Evolutionary conservation across 306 rosid species (phyloP).

Genomic region (Elaeagnus macrophylla): DNA sequence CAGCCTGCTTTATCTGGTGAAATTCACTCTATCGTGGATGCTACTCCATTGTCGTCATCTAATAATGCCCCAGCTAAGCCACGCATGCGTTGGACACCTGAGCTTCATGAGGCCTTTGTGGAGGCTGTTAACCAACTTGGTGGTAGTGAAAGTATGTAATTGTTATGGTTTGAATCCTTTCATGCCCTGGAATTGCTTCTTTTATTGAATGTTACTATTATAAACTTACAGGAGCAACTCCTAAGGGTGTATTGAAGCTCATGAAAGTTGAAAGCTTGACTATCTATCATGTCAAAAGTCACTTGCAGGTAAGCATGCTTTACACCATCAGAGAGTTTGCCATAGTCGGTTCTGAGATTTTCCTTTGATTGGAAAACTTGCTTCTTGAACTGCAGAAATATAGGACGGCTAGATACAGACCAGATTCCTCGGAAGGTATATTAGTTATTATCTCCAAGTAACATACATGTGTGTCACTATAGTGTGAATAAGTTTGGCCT

Average conservation of each 20-base stretch:
- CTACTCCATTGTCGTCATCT: conserved; percentile 46
- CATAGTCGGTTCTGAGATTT: conserved; percentile 9
- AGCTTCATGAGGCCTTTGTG: conserved; percentile 96
- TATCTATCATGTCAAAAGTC: conserved; percentile 98
- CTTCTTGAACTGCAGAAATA: conserved; percentile 74
- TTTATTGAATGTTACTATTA: conserved; percentile 14
- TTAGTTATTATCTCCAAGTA: conserved; percentile 17
- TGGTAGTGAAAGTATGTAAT: conserved; percentile 89
- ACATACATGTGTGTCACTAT: background rate
- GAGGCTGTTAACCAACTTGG: conserved; percentile 97
- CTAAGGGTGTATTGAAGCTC: conserved; percentile 93
- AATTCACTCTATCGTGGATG: conserved; percentile 21
- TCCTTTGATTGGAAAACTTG: conserved; percentile 23
- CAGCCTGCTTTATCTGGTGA: conserved; percentile 52
- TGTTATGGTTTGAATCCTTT: conserved; percentile 14
- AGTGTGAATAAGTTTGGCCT: background rate
- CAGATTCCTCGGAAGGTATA: conserved; percentile 88
- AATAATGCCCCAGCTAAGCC: conserved; percentile 60
- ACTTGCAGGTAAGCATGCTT: conserved; percentile 61
- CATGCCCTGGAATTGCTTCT: conserved; percentile 20
- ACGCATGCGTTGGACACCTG: conserved; percentile 99
- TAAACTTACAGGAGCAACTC: conserved; percentile 74
- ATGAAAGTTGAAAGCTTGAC: conserved; percentile 95
- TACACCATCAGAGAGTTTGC: conserved; percentile 15
- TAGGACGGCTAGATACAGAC: conserved; percentile 98